Evolutionary conservation across 148 eudicot genomes (phyloP).

Genomic region (Amaranthus cruentus): DNA sequence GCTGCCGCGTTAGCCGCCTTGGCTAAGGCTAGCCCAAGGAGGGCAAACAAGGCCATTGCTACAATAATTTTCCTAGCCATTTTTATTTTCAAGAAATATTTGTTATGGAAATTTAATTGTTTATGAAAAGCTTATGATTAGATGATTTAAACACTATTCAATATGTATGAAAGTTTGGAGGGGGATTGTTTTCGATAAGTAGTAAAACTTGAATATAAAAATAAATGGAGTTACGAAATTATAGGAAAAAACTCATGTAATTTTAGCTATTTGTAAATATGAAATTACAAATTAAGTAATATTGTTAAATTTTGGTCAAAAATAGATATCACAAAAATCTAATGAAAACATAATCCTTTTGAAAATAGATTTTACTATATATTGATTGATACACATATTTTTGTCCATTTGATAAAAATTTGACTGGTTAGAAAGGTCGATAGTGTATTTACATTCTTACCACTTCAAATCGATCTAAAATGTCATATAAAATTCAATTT

Average conservation of each 20-base stretch:
- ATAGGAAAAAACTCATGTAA: background rate
- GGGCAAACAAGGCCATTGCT: slow-evolving; percentile 7
- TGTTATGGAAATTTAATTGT: background rate
- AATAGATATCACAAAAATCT: background rate
- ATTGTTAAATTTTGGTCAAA: background rate
- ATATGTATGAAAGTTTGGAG: background rate
- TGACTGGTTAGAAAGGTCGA: too few relatives aligned
- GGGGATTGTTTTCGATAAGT: slow-evolving; percentile 1
- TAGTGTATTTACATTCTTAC: too few relatives aligned
- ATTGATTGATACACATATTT: too few relatives aligned
- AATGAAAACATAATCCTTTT: background rate
- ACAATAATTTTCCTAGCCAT: slow-evolving; percentile 23
- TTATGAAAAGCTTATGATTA: background rate
- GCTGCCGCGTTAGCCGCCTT: slow-evolving; percentile 5
- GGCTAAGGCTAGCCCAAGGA: slow-evolving; percentile 20
- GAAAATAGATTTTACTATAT: slow-evolving; percentile 3
- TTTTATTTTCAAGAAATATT: background rate
- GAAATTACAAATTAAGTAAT: background rate
- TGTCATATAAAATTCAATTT: too few relatives aligned
- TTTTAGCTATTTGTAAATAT: background rate
- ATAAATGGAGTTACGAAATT: slow-evolving; percentile 6
- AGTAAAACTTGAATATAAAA: slow-evolving; percentile 5
- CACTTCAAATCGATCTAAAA: too few relatives aligned
- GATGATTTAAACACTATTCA: background rate
- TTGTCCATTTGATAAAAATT: too few relatives aligned